Evolutionary conservation across 2,329 filamentous ascomycete genomes (phyloP), one percentile per base, ranked within the genome.

Genomic region (Colletotrichum sublineola): DNA sequence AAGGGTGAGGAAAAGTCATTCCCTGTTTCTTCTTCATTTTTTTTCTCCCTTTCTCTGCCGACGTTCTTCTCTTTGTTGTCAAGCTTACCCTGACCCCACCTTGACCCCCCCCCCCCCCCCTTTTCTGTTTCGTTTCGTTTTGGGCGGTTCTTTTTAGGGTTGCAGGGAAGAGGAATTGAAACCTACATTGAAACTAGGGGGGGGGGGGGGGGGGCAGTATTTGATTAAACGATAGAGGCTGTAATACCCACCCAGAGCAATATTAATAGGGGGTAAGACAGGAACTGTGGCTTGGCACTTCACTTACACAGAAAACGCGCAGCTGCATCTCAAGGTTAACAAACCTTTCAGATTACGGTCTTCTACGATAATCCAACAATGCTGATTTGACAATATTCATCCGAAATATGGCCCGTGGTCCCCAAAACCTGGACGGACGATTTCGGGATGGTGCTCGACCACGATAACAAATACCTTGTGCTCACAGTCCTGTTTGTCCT

Each of bases 51-150:
- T 40, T 29, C n/a, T 52, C 44, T 33, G 33, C 42, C 44, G 15
- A 29, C 38, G 40, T 38, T 42, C 31, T 24, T 24, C 33, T 52
- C 50, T 52, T 29, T 8, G 31, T 36, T 55, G 15, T 36, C 55
- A 24, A 6, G 55, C 55, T 46, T n/a, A 36, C 57, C 38, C 48
- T 50, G 42, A 38, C 48, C 38, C 24, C 24, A 24, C 24, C 24
- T 24, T 24, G 24, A 24, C 24, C 24, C 24, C 24, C 33, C 20
- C 12, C 68, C 38, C 44, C 11, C 20, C 42, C 53, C 50, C 46
- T 33, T 42, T 63, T 68, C 65, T 31, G 69, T 72, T 72, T 68
- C 69, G 69, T 68, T 71, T 64, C 53, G 65, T 71, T 71, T 71
- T 57, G 52, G 68, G 52, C 65, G 58, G 52, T 68, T 71, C 65